Base-by-base conservation (phyloP, 768 basidiomycete species). In the Imleria badia region DNA sequence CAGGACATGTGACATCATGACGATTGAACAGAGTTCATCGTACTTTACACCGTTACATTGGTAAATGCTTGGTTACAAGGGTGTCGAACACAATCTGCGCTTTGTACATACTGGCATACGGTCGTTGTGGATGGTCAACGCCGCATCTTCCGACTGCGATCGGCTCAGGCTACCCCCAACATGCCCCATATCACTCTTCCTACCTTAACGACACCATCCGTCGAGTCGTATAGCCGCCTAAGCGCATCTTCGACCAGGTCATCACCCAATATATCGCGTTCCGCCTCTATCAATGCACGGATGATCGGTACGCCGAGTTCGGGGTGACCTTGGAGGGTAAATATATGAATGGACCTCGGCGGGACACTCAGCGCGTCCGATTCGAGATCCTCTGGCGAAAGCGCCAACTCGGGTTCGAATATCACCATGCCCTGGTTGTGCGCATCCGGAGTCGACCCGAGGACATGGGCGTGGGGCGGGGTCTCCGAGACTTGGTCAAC, bases 1-100 rank as follows among this genome's bases (percentile, higher is more conserved):
- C 89, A 63, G 91, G 59, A 68, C 40, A 14, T 11, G 15, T 10
- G 23, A 11, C 20, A 8, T 30, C 35, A 20, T n/a, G 40, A 49
- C n/a, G 15, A 40, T 30, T 14, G 22, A 15, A 50, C 19, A 15
- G 17, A 30, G 51, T 14, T 17, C 33, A 11, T 19, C 19, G 29
- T n/a, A 34, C 35, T 30, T 51, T 30, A 9, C 22, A 13, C 12
- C 22, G 22, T 31, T 34, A 23, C 26, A 15, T 12, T 33, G 43
- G 52, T 55, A 40, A n/a, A 31, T 36, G 52, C 49, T 60, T 50
- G 54, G 44, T 52, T 39, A 41, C 9, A n/a, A 43, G 11, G 45
- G 47, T 15, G n/a, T 26, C 13, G 31, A 52, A 40, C 30, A 52
- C 29, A n/a, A 13, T 23, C 12, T 19, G 8, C 12, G 3, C 38